A percentile compares a stretch with the other conserved stretches of the same genome.
Evolutionary conservation across 1,284 basidiomycete genomes (phyloP).

Genomic region (Ustilago trichophora): DNA sequence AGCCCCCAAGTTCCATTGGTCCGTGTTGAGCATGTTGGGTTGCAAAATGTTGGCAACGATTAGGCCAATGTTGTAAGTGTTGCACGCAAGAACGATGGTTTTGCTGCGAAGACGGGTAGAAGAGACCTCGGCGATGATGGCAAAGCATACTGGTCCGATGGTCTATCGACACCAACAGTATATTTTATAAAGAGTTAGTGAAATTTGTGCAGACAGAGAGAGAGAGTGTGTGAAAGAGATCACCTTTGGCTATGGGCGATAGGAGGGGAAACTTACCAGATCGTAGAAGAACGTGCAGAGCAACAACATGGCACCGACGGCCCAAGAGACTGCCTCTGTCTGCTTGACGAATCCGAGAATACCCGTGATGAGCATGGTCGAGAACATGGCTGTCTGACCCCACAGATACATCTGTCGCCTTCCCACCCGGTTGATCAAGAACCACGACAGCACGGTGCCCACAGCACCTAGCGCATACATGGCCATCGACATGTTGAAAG

Average conservation of each 20-base stretch:
- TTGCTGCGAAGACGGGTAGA: slow-evolving; percentile 70
- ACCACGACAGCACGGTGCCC: slow-evolving; percentile 68
- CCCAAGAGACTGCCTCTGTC: slow-evolving; percentile 57
- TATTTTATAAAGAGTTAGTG: too few species aligned
- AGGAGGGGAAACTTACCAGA: slow-evolving; percentile 6
- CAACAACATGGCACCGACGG: slow-evolving; percentile 68
- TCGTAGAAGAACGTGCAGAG: slow-evolving; percentile 68
- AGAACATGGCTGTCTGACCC: slow-evolving; percentile 68
- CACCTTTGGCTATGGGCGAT: too few species aligned
- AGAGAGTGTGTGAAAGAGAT: too few species aligned
- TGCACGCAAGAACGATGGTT: slow-evolving; percentile 70
- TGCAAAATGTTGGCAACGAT: slow-evolving; percentile 68
- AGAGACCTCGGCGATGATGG: slow-evolving; percentile 69
- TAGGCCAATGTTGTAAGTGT: slow-evolving; percentile 67
- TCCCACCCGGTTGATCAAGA: slow-evolving; percentile 67
- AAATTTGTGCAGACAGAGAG: too few species aligned
- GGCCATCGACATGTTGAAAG: slow-evolving; percentile 68
- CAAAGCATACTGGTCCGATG: slow-evolving; percentile 68
- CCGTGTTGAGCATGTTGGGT: slow-evolving; percentile 68
- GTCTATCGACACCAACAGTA: too few species aligned
- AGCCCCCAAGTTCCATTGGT: slow-evolving; percentile 68
- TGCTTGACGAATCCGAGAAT: slow-evolving; percentile 61
- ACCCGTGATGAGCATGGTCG: slow-evolving; percentile 69
- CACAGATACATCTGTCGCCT: slow-evolving; percentile 69
- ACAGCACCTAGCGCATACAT: slow-evolving; percentile 65